phyloP scores from a whole-genome alignment of 176 grass and related monocot species.

The Saccharum officinarum region DNA sequence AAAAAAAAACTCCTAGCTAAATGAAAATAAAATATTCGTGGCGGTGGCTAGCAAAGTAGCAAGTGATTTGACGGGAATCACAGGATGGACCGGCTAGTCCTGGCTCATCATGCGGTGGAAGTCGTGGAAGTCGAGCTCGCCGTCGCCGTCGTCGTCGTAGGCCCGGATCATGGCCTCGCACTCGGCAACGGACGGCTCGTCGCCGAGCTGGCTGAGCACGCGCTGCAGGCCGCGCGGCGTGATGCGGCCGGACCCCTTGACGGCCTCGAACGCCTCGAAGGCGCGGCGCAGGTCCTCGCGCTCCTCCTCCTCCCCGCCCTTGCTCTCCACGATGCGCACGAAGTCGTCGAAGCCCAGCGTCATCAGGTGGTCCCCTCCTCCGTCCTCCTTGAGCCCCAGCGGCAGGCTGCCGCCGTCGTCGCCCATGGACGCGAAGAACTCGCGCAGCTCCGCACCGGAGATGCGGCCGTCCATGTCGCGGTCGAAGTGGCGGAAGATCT shows the following conservation, averaged over 20 bases:
- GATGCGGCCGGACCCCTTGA: conserved; percentile 94
- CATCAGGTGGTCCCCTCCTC: neutral
- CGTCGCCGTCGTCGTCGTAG: conserved; percentile 90
- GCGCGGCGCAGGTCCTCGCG: conserved; percentile 73
- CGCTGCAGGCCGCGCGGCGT: conserved; percentile 81
- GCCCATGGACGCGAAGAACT: conserved; percentile 67
- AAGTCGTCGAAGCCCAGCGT: conserved; percentile 77
- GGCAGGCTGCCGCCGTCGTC: neutral
- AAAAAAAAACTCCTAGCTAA: no score
- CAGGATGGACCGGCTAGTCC: neutral
- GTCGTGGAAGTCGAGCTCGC: conserved; percentile 91
- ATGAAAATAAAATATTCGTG: no score
- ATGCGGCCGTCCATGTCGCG: conserved; percentile 76
- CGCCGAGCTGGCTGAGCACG: conserved; percentile 79
- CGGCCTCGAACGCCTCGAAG: conserved; percentile 92
- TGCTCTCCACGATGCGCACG: conserved; percentile 69
- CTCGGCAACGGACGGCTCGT: conserved; percentile 70
- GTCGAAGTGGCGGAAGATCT: conserved; percentile 84
- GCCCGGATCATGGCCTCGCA: conserved; percentile 85
- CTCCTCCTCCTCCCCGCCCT: conserved; percentile 60
- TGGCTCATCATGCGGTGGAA: conserved; percentile 87
- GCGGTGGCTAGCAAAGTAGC: no score
- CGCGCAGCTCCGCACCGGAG: conserved; percentile 59
- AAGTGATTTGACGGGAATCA: neutral
- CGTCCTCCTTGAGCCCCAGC: neutral